Evolutionary conservation across 257 asterid species (phyloP).

Genomic region (Przewalskia tangutica): DNA sequence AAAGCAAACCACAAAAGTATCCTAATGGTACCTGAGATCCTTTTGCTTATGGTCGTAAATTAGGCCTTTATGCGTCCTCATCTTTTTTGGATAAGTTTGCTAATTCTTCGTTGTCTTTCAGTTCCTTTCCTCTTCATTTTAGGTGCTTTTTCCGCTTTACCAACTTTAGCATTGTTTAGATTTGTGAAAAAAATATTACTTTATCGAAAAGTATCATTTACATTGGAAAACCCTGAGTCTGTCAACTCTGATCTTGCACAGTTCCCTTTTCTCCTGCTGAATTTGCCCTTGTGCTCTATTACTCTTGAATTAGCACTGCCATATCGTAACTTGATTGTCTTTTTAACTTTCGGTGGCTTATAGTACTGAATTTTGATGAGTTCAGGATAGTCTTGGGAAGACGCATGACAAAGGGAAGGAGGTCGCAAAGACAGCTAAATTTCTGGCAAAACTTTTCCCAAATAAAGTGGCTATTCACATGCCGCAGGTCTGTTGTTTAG

Average conservation of each 20-base stretch:
- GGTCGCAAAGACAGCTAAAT: conserved; percentile 60
- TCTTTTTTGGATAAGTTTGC: not conserved
- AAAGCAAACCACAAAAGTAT: not conserved
- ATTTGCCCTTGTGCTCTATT: not conserved
- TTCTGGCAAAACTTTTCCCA: conserved; percentile 64
- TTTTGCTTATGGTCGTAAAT: not conserved
- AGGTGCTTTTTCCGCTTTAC: not conserved
- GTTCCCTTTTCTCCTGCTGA: not conserved
- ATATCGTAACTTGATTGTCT: not conserved
- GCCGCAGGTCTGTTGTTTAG: conserved; percentile 55
- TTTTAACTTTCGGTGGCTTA: not conserved
- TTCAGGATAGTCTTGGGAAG: conserved; percentile 76
- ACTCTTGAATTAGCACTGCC: not conserved
- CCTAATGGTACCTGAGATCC: not conserved
- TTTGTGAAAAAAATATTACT: not conserved
- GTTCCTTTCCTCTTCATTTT: not conserved
- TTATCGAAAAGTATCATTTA: not conserved
- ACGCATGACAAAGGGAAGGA: conserved; percentile 69
- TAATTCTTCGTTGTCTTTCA: not conserved
- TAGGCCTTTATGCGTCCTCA: not conserved
- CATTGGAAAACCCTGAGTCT: not conserved
- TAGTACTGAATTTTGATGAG: conserved; percentile 8
- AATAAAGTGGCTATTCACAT: conserved; percentile 71
- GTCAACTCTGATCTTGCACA: not conserved
- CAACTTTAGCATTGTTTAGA: not conserved